These are phyloP conservation scores for Pseudoneurospora amorphoporcata DNA, from an alignment of 495 filamentous ascomycete genomes.

Conservation along the genomic window DNA sequence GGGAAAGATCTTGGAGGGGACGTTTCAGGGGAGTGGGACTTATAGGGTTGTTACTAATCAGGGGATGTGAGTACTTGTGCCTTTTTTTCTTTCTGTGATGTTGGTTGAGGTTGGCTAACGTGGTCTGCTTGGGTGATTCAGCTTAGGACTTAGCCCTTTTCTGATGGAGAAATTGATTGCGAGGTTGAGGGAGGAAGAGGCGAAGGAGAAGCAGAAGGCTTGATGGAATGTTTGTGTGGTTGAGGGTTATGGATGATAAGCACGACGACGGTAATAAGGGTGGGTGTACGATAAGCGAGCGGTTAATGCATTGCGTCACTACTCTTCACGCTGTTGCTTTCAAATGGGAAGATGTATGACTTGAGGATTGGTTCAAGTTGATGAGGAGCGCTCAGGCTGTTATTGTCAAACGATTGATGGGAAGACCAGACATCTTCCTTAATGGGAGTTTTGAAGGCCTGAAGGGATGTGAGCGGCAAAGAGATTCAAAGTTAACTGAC, in stretches of 20 bases:
- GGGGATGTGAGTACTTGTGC: slow-evolving; percentile 49
- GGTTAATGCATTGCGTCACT: neutral
- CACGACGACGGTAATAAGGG: neutral
- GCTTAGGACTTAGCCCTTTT: slow-evolving; percentile 46
- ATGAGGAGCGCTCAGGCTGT: too few relatives aligned
- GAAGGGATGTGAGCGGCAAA: too few relatives aligned
- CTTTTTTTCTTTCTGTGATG: neutral
- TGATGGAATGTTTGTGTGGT: neutral
- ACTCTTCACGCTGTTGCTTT: neutral
- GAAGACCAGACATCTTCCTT: too few relatives aligned
- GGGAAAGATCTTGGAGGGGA: slow-evolving; percentile 54
- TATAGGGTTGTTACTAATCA: slow-evolving; percentile 60
- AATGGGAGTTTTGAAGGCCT: too few relatives aligned
- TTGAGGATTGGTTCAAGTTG: neutral
- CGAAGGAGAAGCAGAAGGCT: slow-evolving; percentile 8
- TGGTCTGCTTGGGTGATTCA: slow-evolving; percentile 7
- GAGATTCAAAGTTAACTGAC: too few relatives aligned
- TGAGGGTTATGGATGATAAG: neutral
- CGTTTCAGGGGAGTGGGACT: slow-evolving; percentile 56
- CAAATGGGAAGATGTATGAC: neutral
- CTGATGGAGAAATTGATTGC: slow-evolving; percentile 46
- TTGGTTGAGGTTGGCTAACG: neutral
- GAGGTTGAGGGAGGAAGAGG: slow-evolving; percentile 35
- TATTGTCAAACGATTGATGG: too few relatives aligned
- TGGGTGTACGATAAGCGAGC: neutral